Conservation (phyloP, 164 flowering plant species). For the Chloranthus sessilifolius region DNA sequence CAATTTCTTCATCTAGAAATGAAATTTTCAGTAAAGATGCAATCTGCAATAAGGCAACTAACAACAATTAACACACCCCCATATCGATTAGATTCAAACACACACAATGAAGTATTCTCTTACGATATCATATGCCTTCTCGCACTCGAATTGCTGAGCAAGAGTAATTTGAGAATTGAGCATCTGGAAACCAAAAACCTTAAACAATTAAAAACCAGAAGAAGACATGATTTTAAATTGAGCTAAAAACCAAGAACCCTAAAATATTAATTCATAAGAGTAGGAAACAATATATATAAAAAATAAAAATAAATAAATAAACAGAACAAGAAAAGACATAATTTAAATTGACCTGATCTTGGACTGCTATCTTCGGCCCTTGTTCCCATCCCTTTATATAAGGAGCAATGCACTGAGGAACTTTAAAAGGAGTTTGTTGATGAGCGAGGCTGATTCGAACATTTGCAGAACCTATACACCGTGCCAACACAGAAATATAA, state of each 20-base stretch:
- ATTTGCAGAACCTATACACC: constrained; percentile 94
- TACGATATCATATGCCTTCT: constrained; percentile 83
- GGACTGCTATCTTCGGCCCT: constrained; percentile 38
- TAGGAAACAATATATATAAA: too few relatives aligned
- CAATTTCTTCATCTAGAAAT: constrained; percentile 76
- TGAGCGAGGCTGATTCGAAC: constrained; percentile 79
- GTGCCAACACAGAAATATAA: too few relatives aligned
- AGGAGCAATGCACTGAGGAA: constrained; percentile 93
- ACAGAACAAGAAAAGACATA: too few relatives aligned
- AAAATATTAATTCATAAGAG: too few relatives aligned
- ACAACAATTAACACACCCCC: constrained; percentile 6
- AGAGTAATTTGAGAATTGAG: constrained; percentile 81
- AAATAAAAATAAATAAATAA: too few relatives aligned
- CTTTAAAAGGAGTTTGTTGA: constrained; percentile 63
- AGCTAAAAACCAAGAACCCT: too few relatives aligned
- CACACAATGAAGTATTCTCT: constrained; percentile 19
- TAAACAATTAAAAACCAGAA: constrained; percentile 5
- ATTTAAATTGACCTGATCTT: constrained; percentile 93
- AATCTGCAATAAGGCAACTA: constrained; percentile 40
- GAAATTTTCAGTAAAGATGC: constrained; percentile 87
- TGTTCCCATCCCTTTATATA: constrained; percentile 31
- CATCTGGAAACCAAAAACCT: constrained; percentile 36
- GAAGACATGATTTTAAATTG: too few relatives aligned
- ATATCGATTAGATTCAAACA: not conserved
- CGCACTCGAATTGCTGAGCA: constrained; percentile 79